A percentile compares a stretch with the other conserved stretches of the same genome.
Conservation (phyloP, 768 basidiomycete genomes). For the Melanogaster broomeanus region DNA sequence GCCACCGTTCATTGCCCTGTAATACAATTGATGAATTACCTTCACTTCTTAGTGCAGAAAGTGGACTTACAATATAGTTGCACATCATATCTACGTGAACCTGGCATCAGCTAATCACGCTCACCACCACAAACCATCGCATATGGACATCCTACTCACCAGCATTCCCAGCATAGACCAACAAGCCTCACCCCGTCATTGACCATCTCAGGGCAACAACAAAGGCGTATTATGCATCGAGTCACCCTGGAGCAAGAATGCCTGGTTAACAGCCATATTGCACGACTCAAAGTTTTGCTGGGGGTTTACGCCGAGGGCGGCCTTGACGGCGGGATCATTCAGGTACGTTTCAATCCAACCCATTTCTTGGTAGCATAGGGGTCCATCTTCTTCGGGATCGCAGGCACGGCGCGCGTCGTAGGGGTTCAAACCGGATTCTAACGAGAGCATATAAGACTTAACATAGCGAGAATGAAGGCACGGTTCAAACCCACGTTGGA, state of each 20-base stretch:
- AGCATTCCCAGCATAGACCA: conserved; percentile 90
- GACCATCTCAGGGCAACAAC: conserved; percentile 78
- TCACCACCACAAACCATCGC: conserved; percentile 1
- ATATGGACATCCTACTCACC: conserved; percentile 41
- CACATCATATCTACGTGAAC: conserved; percentile 75
- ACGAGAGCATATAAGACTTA: conserved; percentile 1
- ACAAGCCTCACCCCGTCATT: conserved; percentile 78
- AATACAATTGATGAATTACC: not conserved
- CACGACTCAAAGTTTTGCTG: conserved; percentile 65
- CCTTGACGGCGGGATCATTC: conserved; percentile 77
- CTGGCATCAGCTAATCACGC: conserved; percentile 13
- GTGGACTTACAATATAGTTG: conserved; percentile 65
- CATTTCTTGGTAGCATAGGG: conserved; percentile 80
- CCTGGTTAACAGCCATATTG: conserved; percentile 79
- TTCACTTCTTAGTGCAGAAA: not conserved
- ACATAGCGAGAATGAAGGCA: not conserved
- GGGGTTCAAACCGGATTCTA: conserved; percentile 75
- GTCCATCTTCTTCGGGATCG: conserved; percentile 67
- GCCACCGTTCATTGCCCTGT: conserved; percentile 79
- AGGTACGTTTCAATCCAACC: conserved; percentile 87
- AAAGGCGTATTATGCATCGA: conserved; percentile 79
- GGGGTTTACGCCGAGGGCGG: conserved; percentile 72
- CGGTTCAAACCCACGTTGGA: conserved; percentile 56
- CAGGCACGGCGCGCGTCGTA: conserved; percentile 86
- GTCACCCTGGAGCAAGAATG: conserved; percentile 82